Evolutionary conservation across 495 filamentous ascomycete species (phyloP).

Genomic region (Aspergillus asperescens): DNA sequence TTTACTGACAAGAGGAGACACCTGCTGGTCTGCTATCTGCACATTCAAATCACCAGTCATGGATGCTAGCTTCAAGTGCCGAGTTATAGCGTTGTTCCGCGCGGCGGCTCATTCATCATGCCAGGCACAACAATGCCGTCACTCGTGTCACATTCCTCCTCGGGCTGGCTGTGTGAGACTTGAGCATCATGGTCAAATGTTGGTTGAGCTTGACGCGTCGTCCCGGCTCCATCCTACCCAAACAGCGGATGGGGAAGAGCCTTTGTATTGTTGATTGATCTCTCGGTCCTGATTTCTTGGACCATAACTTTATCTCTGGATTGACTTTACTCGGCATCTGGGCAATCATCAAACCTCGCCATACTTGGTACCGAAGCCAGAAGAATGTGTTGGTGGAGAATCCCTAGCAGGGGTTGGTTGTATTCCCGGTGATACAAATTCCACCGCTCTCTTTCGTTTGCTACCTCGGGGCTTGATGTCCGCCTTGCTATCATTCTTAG

Average conservation of each 20-base stretch:
- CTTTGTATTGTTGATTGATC: too few species aligned
- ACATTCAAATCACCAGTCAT: not conserved
- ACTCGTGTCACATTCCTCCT: slow-evolving; percentile 1
- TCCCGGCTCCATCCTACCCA: not conserved
- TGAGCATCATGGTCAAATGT: not conserved
- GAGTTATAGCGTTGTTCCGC: not conserved
- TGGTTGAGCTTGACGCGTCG: slow-evolving; percentile 6
- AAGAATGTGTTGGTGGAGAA: not conserved
- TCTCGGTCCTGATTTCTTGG: not conserved
- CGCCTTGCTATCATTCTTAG: not conserved
- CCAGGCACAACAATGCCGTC: not conserved
- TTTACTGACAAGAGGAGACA: not conserved
- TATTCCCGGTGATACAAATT: not conserved
- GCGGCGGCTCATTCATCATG: not conserved
- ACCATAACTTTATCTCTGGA: too few species aligned
- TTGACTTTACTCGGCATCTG: too few species aligned
- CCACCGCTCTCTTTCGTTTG: not conserved
- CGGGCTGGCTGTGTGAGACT: not conserved
- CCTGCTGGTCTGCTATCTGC: not conserved
- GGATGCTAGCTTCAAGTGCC: not conserved
- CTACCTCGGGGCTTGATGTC: not conserved
- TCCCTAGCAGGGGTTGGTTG: not conserved
- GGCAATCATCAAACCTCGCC: too few species aligned
- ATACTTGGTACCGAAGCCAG: not conserved
- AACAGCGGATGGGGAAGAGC: too few species aligned